These are phyloP conservation scores for Claviceps sp. DNA, from an alignment of 2,329 filamentous ascomycete species.

Conservation along the genomic window DNA sequence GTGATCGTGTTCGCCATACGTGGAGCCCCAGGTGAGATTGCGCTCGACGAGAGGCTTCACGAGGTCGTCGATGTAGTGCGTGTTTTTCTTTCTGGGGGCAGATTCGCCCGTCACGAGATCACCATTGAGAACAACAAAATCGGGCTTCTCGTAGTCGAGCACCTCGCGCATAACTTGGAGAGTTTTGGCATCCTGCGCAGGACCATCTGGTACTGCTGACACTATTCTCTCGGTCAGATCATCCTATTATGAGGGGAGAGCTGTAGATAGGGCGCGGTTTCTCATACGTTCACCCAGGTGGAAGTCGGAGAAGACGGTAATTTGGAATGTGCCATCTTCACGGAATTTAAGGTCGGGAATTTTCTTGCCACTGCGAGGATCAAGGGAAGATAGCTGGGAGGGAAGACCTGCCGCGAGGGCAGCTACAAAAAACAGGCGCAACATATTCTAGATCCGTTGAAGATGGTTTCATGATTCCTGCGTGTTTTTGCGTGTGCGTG, in stretches of 20 bases:
- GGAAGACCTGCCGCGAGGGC: neutral
- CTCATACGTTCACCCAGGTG: slow-evolving; percentile 2
- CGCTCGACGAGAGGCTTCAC: slow-evolving; percentile 43
- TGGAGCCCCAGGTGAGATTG: slow-evolving; percentile 47
- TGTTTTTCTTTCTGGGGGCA: slow-evolving; percentile 36
- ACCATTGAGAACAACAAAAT: slow-evolving; percentile 56
- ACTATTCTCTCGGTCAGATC: neutral
- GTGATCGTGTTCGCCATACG: slow-evolving; percentile 60
- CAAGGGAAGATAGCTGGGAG: too few relatives aligned
- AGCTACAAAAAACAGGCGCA: neutral
- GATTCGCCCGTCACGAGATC: slow-evolving; percentile 60
- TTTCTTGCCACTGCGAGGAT: neutral
- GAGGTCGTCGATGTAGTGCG: slow-evolving; percentile 43
- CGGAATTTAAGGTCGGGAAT: neutral
- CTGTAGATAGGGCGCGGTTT: too few relatives aligned
- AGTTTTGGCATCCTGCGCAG: slow-evolving; percentile 42
- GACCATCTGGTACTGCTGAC: slow-evolving; percentile 10
- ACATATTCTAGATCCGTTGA: neutral
- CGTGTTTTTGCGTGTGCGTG: neutral
- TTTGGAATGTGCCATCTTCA: neutral
- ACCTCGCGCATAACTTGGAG: slow-evolving; percentile 42
- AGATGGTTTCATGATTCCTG: neutral
- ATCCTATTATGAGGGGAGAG: neutral
- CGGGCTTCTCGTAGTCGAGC: slow-evolving; percentile 40
- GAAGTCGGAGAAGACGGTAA: slow-evolving; percentile 4